Conservation (phyloP, 257 asterid species). For the Capsicum rhomboideum region DNA sequence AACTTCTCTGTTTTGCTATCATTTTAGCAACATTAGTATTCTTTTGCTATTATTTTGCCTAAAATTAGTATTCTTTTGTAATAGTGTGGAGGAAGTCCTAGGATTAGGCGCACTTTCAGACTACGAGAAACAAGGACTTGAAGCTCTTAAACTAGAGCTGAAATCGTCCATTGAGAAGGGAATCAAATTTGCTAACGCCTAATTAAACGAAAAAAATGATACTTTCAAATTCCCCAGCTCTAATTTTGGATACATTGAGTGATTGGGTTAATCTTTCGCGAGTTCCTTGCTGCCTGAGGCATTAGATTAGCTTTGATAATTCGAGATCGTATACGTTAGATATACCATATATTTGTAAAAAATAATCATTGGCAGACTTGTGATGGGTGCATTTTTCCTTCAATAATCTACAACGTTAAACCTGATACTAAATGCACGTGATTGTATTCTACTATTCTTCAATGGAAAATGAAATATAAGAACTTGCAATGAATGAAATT, state of each 20-base stretch:
- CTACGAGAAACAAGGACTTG: slow-evolving; percentile 68
- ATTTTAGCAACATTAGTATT: no score
- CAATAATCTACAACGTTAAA: neutral
- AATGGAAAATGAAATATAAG: neutral
- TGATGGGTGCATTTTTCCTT: neutral
- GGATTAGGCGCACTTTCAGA: slow-evolving; percentile 59
- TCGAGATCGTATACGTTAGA: neutral
- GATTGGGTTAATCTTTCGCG: neutral
- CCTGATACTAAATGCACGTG: neutral
- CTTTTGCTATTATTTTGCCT: no score
- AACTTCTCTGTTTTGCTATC: no score
- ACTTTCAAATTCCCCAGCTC: neutral
- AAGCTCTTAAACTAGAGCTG: slow-evolving; percentile 61
- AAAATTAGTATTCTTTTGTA: no score
- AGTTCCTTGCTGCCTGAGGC: neutral
- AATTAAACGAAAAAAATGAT: slow-evolving; percentile 7
- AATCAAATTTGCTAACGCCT: slow-evolving; percentile 39
- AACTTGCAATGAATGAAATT: no score
- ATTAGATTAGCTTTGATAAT: neutral
- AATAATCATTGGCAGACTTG: slow-evolving; percentile 5
- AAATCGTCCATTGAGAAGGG: slow-evolving; percentile 78
- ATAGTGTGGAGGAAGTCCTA: slow-evolving; percentile 70
- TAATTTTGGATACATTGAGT: slow-evolving; percentile 13
- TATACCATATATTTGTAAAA: neutral
- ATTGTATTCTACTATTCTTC: neutral